Conservation (phyloP, 306 rosid species). For the Cyclanthera cordifolia region DNA sequence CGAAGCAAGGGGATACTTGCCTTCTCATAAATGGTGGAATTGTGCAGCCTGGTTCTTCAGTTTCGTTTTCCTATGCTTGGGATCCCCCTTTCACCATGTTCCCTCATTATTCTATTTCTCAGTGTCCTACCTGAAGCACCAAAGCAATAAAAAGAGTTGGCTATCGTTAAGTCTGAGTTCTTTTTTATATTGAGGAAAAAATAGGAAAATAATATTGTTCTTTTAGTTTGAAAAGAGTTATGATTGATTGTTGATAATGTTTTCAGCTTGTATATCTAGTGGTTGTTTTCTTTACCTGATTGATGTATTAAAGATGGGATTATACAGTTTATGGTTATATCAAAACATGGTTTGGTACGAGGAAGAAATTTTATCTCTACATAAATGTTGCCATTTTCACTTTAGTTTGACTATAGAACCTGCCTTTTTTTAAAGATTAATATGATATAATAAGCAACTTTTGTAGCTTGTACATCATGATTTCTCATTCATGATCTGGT, state of each 20-base stretch:
- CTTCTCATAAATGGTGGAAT: constrained; percentile 27
- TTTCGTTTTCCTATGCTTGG: constrained; percentile 46
- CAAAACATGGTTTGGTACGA: neutral
- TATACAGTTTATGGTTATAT: neutral
- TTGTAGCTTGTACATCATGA: neutral
- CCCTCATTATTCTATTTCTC: constrained; percentile 24
- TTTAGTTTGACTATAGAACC: neutral
- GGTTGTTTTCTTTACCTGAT: neutral
- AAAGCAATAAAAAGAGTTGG: neutral
- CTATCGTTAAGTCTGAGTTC: neutral
- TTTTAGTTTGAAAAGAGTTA: neutral
- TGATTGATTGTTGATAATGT: neutral
- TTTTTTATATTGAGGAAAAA: neutral
- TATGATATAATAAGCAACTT: neutral
- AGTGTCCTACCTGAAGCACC: constrained; percentile 4
- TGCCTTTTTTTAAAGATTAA: neutral
- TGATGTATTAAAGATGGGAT: neutral
- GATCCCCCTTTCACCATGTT: constrained; percentile 36
- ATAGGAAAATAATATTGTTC: neutral
- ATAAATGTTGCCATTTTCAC: neutral
- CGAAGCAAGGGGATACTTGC: constrained; percentile 24
- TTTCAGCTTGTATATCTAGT: neutral
- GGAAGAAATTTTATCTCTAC: neutral
- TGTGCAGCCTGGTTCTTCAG: constrained; percentile 12
- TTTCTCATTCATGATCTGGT: neutral